Base-by-base conservation (phyloP, 2,329 filamentous ascomycete species). In the Fusarium sterilihyphosum region DNA sequence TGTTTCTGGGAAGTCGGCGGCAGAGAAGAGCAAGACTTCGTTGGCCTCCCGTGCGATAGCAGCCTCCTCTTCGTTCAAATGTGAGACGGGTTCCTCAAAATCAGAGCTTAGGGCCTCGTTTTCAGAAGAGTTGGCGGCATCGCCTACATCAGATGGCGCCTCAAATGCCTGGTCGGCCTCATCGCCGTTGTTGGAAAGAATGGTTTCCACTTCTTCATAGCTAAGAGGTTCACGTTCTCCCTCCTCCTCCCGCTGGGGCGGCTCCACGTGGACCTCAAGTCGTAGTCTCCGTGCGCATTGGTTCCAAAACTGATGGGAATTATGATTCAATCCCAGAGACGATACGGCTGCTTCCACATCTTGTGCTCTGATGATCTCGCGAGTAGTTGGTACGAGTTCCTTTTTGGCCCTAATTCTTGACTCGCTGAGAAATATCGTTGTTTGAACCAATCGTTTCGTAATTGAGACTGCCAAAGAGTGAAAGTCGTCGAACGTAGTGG, bases 401-500 rank as follows among this genome's bases (percentile, higher is more conserved):
- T 73, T 81, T 73, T 85, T 86, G 8, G 90, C 86, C 60, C 91
- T 87, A 31, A 94, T 83, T 47, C 94, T 88, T 5, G 92, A 92
- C 80, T 89, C 88, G n/a, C 92, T 89, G 66, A 94, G 89, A 76
- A 92, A 93, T 0, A 96, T 83, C 0, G 90, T 85, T 1, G 92
- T 89, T 53, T 93, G 89, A 5, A 96, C 85, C 3, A 98, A 83
- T 18, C 93, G 88, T 67, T 89, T 90, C 0, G 93, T 95, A 20
- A 96, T 74, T 61, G 89, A 92, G 3, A 93, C 80, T 1, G 88
- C 85, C 5, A 98, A 82, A 14, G 89, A 88, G 77, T 95, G 88
- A 50, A 98, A 92, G 75, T 96, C 94, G 10, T 89, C 87, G n/a
- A 97, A 87, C 0, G 93, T 91, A 4, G 93, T 95, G 12, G 91